These are phyloP conservation scores for Chrysopogon serrulatus DNA, from an alignment of 176 grass and related monocot species.

Conservation along the genomic window DNA sequence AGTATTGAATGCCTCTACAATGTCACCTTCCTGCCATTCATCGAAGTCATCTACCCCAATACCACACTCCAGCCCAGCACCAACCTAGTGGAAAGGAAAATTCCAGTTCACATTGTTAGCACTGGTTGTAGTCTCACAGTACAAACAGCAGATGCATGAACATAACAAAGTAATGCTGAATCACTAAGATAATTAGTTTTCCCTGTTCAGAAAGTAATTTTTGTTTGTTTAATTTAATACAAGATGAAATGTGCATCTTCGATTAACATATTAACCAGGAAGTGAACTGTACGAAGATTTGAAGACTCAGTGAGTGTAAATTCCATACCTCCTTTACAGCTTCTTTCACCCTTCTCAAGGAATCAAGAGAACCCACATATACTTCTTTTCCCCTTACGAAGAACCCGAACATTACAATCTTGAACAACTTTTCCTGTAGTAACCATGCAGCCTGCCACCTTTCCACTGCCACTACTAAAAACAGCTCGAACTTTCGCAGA, in stretches of 20 bases:
- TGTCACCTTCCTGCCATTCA: constrained; percentile 75
- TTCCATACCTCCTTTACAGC: constrained; percentile 87
- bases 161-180: background rate
- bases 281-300: background rate
- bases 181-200: background rate
- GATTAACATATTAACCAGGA: background rate
- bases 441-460: constrained; percentile 92
- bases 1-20: constrained; percentile 73
- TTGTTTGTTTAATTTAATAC: background rate
- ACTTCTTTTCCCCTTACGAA: constrained; percentile 71
- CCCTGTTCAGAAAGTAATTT: background rate
- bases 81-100: constrained; percentile 44
- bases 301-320: background rate
- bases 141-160: background rate
- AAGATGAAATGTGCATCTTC: background rate
- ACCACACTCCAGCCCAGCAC: constrained; percentile 81
- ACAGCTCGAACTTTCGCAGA: constrained; percentile 83
- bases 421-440: constrained; percentile 74
- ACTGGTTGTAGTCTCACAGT: background rate
- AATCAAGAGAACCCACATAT: constrained; percentile 70
- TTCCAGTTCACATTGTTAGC: background rate
- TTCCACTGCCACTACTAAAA: constrained; percentile 91
- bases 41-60: constrained; percentile 78
- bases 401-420: constrained; percentile 68
- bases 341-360: constrained; percentile 92